phyloP scores from a whole-genome alignment of 2,329 filamentous ascomycete species.

The Cercospora sesami region DNA sequence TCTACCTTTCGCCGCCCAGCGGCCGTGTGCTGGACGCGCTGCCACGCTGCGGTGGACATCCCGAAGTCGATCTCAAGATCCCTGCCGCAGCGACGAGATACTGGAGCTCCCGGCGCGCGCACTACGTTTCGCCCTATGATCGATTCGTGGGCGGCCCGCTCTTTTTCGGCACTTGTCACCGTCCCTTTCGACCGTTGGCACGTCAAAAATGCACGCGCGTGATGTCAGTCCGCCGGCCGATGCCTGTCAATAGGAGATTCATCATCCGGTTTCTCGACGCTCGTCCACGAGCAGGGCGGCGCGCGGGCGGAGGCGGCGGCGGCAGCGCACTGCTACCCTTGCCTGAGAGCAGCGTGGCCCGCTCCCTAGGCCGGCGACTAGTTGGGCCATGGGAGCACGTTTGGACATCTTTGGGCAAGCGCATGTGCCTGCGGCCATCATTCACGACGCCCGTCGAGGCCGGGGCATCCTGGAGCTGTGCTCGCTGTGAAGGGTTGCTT shows the following conservation, averaged over 20 bases:
- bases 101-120: conserved; percentile 17
- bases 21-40: no score
- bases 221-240: conserved; percentile 25
- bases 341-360: conserved; percentile 19
- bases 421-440: conserved; percentile 17
- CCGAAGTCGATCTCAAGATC: conserved; percentile 21
- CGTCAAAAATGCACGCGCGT: conserved; percentile 20
- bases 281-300: not conserved
- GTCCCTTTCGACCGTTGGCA: conserved; percentile 20
- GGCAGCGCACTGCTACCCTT: conserved; percentile 4
- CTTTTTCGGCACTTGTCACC: conserved; percentile 28
- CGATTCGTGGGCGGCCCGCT: conserved; percentile 23
- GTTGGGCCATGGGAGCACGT: conserved; percentile 13
- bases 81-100: conserved; percentile 22
- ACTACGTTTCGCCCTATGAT: conserved; percentile 21
- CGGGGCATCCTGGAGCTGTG: conserved; percentile 24
- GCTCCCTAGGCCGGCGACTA: conserved; percentile 15
- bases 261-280: conserved; percentile 20
- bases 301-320: conserved; percentile 2
- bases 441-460: conserved; percentile 14
- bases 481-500: conserved; percentile 21
- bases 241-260: conserved; percentile 25
- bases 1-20: not conserved
- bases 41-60: conserved; percentile 3
- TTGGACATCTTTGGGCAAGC: conserved; percentile 26